Evolutionary conservation across 768 basidiomycete genomes (phyloP).

Genomic region (Fistulinella prunicolor): DNA sequence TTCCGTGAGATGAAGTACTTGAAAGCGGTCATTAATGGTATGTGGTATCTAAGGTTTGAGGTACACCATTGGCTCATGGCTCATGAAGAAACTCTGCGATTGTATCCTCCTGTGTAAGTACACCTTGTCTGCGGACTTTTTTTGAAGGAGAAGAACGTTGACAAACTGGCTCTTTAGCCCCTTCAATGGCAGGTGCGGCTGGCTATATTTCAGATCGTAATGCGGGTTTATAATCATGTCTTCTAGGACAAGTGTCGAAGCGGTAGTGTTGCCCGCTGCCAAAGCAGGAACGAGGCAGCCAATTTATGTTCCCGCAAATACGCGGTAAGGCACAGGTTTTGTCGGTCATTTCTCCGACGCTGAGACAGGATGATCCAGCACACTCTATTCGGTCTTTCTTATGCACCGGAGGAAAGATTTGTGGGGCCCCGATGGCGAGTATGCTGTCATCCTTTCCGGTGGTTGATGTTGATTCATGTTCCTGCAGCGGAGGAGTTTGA

Average conservation of each 20-base stretch:
- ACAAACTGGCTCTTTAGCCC: too few species aligned
- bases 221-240: not conserved
- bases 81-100: slow-evolving; percentile 28
- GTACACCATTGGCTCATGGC: slow-evolving; percentile 1
- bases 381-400: slow-evolving; percentile 45
- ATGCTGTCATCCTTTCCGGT: too few species aligned
- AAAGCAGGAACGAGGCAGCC: slow-evolving; percentile 21
- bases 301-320: slow-evolving; percentile 33
- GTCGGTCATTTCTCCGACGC: not conserved
- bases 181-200: slow-evolving; percentile 22
- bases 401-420: slow-evolving; percentile 16
- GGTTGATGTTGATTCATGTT: not conserved
- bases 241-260: slow-evolving; percentile 22
- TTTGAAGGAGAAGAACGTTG: too few species aligned
- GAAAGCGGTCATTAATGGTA: slow-evolving; percentile 37
- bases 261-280: slow-evolving; percentile 21
- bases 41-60: not conserved
- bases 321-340: slow-evolving; percentile 18
- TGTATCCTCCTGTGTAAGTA: slow-evolving; percentile 32
- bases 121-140: too few species aligned
- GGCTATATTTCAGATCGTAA: not conserved
- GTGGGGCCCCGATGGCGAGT: not conserved
- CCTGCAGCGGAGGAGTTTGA: slow-evolving; percentile 44
- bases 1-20: slow-evolving; percentile 40
- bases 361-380: slow-evolving; percentile 23